These are phyloP conservation scores for Boletus bicolor DNA, from an alignment of 768 basidiomycete species.

Conservation along the genomic window DNA sequence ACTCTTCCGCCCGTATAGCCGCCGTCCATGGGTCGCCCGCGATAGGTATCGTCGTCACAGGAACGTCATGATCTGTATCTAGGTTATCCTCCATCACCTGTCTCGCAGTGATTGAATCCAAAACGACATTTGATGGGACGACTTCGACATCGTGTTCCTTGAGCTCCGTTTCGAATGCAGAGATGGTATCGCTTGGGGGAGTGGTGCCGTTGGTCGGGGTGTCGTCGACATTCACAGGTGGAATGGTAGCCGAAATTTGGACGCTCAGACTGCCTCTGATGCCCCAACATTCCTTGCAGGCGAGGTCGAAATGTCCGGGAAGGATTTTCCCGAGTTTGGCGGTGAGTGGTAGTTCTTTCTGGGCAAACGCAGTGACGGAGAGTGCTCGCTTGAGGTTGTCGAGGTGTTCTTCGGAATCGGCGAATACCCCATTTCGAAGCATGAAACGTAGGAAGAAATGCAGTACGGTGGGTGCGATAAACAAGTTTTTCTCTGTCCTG, in stretches of 20 bases:
- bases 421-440: conserved; percentile 41
- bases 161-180: conserved; percentile 39
- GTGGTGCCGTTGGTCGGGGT: neutral
- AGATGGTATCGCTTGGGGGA: neutral
- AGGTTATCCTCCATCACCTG: conserved; percentile 32
- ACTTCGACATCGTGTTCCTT: conserved; percentile 33
- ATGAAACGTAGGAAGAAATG: conserved; percentile 46
- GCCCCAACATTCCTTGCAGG: conserved; percentile 51
- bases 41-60: conserved; percentile 17
- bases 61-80: conserved; percentile 14
- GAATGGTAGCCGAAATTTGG: conserved; percentile 14
- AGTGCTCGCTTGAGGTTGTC: conserved; percentile 44
- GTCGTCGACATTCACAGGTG: neutral
- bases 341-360: conserved; percentile 41
- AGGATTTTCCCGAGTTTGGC: conserved; percentile 37
- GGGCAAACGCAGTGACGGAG: conserved; percentile 37
- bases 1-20: conserved; percentile 20
- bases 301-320: conserved; percentile 45
- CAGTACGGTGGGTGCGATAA: conserved; percentile 41
- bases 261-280: conserved; percentile 32
- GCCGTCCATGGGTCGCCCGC: conserved; percentile 28
- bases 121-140: conserved; percentile 18
- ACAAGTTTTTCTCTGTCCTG: conserved; percentile 44
- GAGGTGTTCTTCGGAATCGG: conserved; percentile 23
- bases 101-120: conserved; percentile 28